Base-by-base conservation (phyloP, 2,329 filamentous ascomycete species). In the Stachybotrys chartarum region DNA sequence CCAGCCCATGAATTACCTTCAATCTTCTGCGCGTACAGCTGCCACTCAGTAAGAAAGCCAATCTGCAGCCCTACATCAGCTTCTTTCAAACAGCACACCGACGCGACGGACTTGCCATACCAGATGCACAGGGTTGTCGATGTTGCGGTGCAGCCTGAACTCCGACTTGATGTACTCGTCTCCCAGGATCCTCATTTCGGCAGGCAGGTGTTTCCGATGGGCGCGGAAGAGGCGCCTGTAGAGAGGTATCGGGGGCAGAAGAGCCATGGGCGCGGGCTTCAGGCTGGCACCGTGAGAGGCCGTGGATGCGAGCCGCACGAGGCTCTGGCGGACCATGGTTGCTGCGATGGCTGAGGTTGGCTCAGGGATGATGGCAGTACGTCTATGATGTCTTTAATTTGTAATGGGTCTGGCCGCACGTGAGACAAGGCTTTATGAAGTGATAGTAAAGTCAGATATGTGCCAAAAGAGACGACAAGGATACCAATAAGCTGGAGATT, bases 1-100 rank as follows among this genome's bases (percentile, higher is more conserved):
- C 87, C 93, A 57, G 82, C 79, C 94, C 94, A 97, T 0, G 80
- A 71, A 54, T 96, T 87, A 0, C 92, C 93, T 67, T 97, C 93
- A 16, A 99, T 75, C 68, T 91, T 86, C 69, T 99, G 93, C 2
- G 91, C 92, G 68, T 97, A 99, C 53, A 90, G 75, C 71, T 99
- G 94, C 93, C 93, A 99, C 71, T 97, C 92, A 0, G 90, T 93
- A 63, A 99, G 78, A 71, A 99, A 99, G 1, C 93, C 94, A 64
- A 97, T 91, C 91, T 96, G 61, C 30, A 7, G 14, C 3, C 35
- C 14, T 10, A 14, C 35, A 14, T 42, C 14, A 42, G 35, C 35
- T 14, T 42, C 5, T 42, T 14, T 6, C 35, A 10, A 14, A 42
- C 8, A 14, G 35, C 8, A 42, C 35, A 10, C 10, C 14, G 35